phyloP scores from a whole-genome alignment of 495 filamentous ascomycete genomes.

The Hyaloscypha hepaticicola region DNA sequence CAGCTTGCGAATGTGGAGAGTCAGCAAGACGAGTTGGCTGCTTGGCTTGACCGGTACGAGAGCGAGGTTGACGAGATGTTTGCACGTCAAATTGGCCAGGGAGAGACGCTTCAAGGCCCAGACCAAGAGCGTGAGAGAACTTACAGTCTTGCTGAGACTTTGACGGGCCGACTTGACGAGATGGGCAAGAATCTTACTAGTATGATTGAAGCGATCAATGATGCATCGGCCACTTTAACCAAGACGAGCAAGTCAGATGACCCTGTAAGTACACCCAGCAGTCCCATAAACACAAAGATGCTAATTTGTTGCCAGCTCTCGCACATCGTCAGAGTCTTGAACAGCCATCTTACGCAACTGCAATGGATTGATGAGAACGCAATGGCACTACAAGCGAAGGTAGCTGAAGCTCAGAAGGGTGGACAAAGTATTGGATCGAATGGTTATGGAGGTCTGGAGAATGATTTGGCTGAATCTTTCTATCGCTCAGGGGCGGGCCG shows the following conservation, averaged over 20 bases:
- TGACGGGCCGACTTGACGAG: slow-evolving; percentile 81
- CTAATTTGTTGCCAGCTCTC: slow-evolving; percentile 62
- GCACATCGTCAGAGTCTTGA: slow-evolving; percentile 90
- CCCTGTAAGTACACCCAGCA: slow-evolving; percentile 64
- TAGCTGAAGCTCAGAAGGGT: slow-evolving; percentile 73
- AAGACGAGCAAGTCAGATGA: slow-evolving; percentile 88
- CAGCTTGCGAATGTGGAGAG: slow-evolving; percentile 84
- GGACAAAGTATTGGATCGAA: slow-evolving; percentile 65
- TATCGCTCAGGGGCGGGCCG: slow-evolving; percentile 75
- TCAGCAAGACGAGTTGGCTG: slow-evolving; percentile 84
- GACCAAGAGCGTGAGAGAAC: slow-evolving; percentile 94
- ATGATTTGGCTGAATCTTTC: slow-evolving; percentile 75
- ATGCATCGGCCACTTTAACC: slow-evolving; percentile 75
- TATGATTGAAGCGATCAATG: slow-evolving; percentile 99
- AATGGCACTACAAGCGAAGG: slow-evolving; percentile 73
- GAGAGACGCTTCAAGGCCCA: slow-evolving; percentile 75
- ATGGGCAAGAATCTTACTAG: slow-evolving; percentile 87
- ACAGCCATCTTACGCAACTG: slow-evolving; percentile 82
- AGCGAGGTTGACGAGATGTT: slow-evolving; percentile 84
- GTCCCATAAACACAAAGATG: slow-evolving; percentile 14
- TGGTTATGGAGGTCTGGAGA: slow-evolving; percentile 53
- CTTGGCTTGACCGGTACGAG: slow-evolving; percentile 87
- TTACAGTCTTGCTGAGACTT: slow-evolving; percentile 87
- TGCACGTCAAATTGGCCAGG: slow-evolving; percentile 58
- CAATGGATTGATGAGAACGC: slow-evolving; percentile 89